These are phyloP conservation scores for Fremontodendron californicum DNA, from an alignment of 345 rosid species.

Conservation along the genomic window DNA sequence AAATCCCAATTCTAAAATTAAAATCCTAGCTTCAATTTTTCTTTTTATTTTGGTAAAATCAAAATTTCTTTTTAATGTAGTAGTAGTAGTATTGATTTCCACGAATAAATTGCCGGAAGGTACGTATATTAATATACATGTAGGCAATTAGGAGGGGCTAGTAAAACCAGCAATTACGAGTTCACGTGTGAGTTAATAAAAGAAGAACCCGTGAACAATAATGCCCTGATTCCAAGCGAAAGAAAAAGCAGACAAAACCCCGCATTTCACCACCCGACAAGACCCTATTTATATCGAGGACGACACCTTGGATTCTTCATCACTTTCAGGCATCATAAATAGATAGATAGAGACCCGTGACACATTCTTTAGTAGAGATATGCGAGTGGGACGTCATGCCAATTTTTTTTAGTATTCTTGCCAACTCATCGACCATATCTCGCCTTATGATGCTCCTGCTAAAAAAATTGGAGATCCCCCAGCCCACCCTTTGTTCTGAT, in stretches of 20 bases:
- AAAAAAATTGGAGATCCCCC: background rate
- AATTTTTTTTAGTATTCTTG: background rate
- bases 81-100: background rate
- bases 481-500: background rate
- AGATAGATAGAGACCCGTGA: slow-evolving; percentile 25
- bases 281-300: slow-evolving; percentile 4
- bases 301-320: slow-evolving; percentile 17
- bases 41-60: too few relatives aligned
- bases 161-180: slow-evolving; percentile 1
- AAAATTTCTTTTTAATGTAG: too few relatives aligned
- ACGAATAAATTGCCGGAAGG: background rate
- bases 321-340: background rate
- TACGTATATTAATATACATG: background rate
- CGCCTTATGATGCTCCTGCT: background rate
- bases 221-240: slow-evolving; percentile 18
- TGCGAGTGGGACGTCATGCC: background rate
- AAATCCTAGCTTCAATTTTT: too few relatives aligned
- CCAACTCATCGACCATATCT: background rate
- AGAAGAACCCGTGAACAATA: slow-evolving; percentile 31
- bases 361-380: background rate
- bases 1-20: too few relatives aligned
- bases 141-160: background rate
- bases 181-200: slow-evolving; percentile 23
- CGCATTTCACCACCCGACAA: slow-evolving; percentile 27
- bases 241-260: slow-evolving; percentile 18